Evolutionary conservation across 2,329 filamentous ascomycete genomes (phyloP), one percentile per base, ranked within the genome.

Genomic region (Stagonosporopsis vannaccii): DNA sequence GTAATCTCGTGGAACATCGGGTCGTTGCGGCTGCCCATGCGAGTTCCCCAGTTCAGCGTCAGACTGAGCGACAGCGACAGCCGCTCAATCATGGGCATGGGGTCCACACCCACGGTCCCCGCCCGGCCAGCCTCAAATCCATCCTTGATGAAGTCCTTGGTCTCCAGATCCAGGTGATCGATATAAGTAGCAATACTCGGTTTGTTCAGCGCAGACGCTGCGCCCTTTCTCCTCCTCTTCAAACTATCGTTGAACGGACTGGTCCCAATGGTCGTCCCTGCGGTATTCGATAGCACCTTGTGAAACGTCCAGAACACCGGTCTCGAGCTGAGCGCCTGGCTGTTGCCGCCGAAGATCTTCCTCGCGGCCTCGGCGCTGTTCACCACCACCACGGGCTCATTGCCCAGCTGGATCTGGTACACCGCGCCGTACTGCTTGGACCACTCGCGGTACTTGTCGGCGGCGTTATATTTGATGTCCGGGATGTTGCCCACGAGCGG

Each of bases 81-180:
- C 0, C 87, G 82, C 64, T 89, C 87, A 41, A 89, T 88, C 82
- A 88, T 86, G 0, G 86, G 85, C 84, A 88, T 86, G 0, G 87
- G 86, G 52, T 90, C 85, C 0, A 89, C 81, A 0, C 84, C 79
- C 1, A 75, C 75, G 1, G 74, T 73, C 0, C 87, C 87, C 1
- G 77, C 79, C 6, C 82, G 75, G 3, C 87, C 87, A 58, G 87
- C 84, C 19, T 80, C 78, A 54, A 84, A 78, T 0, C 87, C 80
- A 56, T 90, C 87, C 40, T 81, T 80, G 44, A 89, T 77, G 49
- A 89, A 89, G 48, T 85, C 83, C 19, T 82, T 83, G 2, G 84
- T 85, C 71, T 89, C 87, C 6, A 86, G 69, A 45, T 89, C 85
- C 1, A 90, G 76, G 62, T 87, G 85, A 0, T 82, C 79, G 3